A percentile compares a stretch with the other conserved stretches of the same genome.
Evolutionary conservation across 805 yeast species (phyloP).

Genomic region (Myxozyma nipponensis): DNA sequence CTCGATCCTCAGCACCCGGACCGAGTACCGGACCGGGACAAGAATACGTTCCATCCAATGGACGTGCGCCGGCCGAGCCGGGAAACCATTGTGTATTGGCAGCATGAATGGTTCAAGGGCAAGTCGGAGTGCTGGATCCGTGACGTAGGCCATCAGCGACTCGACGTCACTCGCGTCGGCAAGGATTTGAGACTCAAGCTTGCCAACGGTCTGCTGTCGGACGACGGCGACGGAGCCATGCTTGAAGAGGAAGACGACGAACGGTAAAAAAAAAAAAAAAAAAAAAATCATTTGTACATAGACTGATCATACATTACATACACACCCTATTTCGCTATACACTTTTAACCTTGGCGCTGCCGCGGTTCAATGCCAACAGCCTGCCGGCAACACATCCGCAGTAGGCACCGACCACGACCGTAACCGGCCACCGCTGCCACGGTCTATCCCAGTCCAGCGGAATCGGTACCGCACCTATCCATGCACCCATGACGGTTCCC

Average conservation of each 20-base stretch:
- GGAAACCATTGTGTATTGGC: conserved; percentile 17
- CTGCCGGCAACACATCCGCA: conserved; percentile 64
- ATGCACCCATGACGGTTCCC: conserved; percentile 61
- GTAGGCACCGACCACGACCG: conserved; percentile 75
- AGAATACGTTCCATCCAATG: conserved; percentile 9
- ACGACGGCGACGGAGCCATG: too few species aligned
- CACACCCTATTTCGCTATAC: too few species aligned
- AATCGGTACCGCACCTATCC: conserved; percentile 91
- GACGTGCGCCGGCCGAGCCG: conserved; percentile 20
- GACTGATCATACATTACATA: too few species aligned
- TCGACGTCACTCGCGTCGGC: conserved; percentile 13
- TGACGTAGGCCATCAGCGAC: conserved; percentile 13
- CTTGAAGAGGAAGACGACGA: not conserved
- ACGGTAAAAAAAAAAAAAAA: not conserved
- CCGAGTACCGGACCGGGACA: conserved; percentile 1
- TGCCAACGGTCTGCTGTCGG: too few species aligned
- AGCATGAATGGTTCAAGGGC: conserved; percentile 26
- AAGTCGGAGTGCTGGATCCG: conserved; percentile 14
- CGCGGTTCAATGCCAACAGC: not conserved
- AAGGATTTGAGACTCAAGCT: too few species aligned
- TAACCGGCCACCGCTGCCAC: conserved; percentile 96
- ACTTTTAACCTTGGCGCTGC: too few species aligned
- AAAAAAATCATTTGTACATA: not conserved
- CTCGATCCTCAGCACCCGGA: not conserved
- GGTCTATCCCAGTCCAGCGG: conserved; percentile 97